phyloP scores from a whole-genome alignment of 1,284 basidiomycete species.

The Puccinia coronata region DNA sequence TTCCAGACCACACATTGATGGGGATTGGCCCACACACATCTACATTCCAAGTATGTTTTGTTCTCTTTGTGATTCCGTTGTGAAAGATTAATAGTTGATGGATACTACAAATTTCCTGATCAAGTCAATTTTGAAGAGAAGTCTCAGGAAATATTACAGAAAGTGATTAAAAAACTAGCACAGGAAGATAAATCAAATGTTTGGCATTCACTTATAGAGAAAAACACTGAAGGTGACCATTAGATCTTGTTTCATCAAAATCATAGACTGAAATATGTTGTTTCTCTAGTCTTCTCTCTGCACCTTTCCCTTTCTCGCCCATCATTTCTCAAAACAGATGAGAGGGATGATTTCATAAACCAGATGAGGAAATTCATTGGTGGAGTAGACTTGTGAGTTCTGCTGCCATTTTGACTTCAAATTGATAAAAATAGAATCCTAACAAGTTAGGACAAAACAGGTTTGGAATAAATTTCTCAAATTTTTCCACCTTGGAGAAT shows the following conservation, averaged over 20 bases:
- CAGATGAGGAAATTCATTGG: not conserved
- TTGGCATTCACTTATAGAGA: not conserved
- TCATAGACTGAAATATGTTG: not conserved
- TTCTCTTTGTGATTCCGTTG: not conserved
- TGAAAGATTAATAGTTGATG: not conserved
- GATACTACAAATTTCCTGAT: not conserved
- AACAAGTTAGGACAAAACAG: not conserved
- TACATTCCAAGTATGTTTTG: slow-evolving; percentile 64
- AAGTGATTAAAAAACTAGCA: not conserved
- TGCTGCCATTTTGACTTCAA: not conserved
- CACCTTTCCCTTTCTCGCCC: not conserved
- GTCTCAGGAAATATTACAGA: not conserved
- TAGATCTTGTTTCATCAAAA: not conserved
- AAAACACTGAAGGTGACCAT: not conserved
- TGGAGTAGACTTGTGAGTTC: not conserved
- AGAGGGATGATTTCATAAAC: slow-evolving; percentile 10
- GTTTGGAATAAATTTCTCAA: slow-evolving; percentile 30
- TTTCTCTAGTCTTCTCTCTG: not conserved
- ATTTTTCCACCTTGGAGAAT: slow-evolving; percentile 17
- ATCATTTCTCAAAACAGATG: slow-evolving; percentile 10
- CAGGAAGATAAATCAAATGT: not conserved
- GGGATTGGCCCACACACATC: slow-evolving; percentile 74
- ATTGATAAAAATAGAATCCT: not conserved
- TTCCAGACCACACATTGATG: slow-evolving; percentile 72
- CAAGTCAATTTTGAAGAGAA: not conserved